Percentiles rank a stretch among this genome's conserved stretches.
phyloP scores from a whole-genome alignment of 2,329 filamentous ascomycete species.

The Colletotrichum australisinense region DNA sequence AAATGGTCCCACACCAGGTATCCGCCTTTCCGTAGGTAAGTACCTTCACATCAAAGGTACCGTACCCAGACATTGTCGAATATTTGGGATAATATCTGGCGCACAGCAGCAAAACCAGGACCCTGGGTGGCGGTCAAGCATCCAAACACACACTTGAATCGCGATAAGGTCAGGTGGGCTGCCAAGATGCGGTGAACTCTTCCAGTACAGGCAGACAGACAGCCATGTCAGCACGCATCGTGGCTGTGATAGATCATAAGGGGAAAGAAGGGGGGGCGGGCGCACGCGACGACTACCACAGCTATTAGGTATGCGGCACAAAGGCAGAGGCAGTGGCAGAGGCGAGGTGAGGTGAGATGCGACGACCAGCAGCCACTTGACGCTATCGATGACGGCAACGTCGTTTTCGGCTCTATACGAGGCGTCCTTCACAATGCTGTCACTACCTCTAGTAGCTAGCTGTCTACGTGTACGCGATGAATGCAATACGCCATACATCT shows the following conservation, averaged over 20 bases:
- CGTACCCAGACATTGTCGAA: neutral
- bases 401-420: neutral
- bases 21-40: neutral
- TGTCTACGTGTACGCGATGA: too few species aligned
- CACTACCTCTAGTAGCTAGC: too few species aligned
- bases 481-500: too few species aligned
- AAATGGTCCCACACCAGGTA: neutral
- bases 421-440: neutral
- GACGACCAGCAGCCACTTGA: neutral
- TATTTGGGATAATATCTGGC: neutral
- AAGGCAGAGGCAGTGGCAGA: too few species aligned
- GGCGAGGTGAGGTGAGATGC: neutral
- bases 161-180: neutral
- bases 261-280: neutral
- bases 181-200: neutral
- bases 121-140: neutral
- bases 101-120: neutral
- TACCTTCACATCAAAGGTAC: neutral
- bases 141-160: neutral
- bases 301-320: neutral
- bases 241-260: neutral
- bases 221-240: neutral
- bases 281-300: neutral
- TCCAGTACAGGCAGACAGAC: neutral
- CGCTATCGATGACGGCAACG: neutral